These are phyloP conservation scores for Closterium sp. DNA, from an alignment of 139 green algal species.

Conservation along the genomic window DNA sequence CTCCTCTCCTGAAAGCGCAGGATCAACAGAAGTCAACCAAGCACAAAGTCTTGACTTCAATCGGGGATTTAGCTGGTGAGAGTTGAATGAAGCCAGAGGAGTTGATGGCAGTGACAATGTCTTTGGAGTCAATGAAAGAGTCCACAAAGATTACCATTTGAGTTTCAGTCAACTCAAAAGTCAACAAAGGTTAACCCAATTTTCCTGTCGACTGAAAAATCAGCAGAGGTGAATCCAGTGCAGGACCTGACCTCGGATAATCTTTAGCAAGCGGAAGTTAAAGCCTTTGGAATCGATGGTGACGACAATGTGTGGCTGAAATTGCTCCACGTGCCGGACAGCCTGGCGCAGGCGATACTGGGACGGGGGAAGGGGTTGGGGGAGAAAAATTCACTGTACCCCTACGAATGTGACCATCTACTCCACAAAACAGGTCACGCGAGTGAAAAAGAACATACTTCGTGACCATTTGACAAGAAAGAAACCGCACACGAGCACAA, in stretches of 20 bases:
- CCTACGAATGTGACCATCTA: too few relatives aligned
- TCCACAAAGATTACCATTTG: too few relatives aligned
- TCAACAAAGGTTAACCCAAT: not conserved
- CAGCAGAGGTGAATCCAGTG: not conserved
- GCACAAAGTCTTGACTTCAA: not conserved
- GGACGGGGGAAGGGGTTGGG: too few relatives aligned
- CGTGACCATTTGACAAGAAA: too few relatives aligned
- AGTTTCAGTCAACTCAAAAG: not conserved
- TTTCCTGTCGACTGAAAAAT: not conserved
- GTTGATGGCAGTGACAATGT: not conserved
- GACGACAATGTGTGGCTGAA: constrained; percentile 2
- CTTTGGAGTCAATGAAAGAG: too few relatives aligned
- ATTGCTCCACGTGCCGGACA: not conserved
- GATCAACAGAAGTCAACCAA: not conserved
- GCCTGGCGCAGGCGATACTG: not conserved
- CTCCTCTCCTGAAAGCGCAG: too few relatives aligned
- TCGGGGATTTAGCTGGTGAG: not conserved
- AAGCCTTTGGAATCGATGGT: constrained; percentile 15
- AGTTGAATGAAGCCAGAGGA: not conserved
- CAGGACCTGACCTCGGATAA: not conserved
- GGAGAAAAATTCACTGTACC: too few relatives aligned
- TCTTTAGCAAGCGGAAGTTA: not conserved
- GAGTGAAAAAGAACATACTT: too few relatives aligned
- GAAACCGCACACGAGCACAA: too few relatives aligned
- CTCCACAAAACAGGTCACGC: too few relatives aligned